Base-by-base conservation (phyloP, 2,329 filamentous ascomycete genomes). In the Didymella segeticola region DNA sequence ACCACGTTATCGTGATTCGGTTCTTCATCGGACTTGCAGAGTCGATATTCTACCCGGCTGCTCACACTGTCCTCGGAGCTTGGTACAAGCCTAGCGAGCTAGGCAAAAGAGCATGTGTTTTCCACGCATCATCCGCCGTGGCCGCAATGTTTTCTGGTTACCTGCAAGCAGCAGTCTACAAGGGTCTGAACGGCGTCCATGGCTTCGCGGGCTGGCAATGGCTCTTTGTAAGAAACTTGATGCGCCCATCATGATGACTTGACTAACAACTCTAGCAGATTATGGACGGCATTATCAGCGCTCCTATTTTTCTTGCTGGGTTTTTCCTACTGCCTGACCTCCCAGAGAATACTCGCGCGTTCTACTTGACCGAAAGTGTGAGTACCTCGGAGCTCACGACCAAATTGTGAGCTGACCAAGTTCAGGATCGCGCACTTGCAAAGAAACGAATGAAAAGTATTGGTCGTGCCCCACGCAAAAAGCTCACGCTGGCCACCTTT, bases 131-230 rank as follows among this genome's bases (percentile, higher is more conserved):
- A 10, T 63, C 60, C 2, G 60, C 62, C 5, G 61, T 58, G 11
- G 64, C 63, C 5, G 60, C 53, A 3, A 67, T 67, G 64, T 66
- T 67, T 25, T 62, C 64, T 2, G 64, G 64, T 5, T 57, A 59
- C 7, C 56, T 67, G 15, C 62, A 64, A 53, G 60, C 61, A 23
- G 62, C 61, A 2, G 61, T 65, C 2, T 57, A 64, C 31, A 50
- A 64, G 29, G 56, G 56, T 4, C 39, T 67, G 36, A 52, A 67
- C 20, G 62, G 62, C 2, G 51, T 57, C 14, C 46, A 54, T 17
- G 57, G 57, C 1, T 56, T 64, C 14, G 55, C 55, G 1, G 64
- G 62, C 1, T 67, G 64, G 64, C 61, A 64, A 27, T 67, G 64
- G 64, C 43, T 67, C 1, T 67, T 65, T 41, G 51, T 65, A 15